Evolutionary conservation across 164 flowering plant species (phyloP).

Genomic region (Cinnamomum chago): DNA sequence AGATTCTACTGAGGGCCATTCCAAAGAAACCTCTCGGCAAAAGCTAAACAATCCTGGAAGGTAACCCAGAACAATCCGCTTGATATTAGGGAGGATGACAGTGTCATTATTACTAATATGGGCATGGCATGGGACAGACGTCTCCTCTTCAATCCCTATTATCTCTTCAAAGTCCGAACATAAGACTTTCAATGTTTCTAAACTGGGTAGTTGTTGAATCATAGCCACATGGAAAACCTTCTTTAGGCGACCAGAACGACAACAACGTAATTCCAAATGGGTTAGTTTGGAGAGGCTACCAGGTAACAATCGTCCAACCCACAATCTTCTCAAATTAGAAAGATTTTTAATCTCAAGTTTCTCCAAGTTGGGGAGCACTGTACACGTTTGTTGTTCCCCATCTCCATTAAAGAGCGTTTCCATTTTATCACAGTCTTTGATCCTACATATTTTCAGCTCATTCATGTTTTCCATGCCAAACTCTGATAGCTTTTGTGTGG

Average conservation of each 20-base stretch:
- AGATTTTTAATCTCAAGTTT: neutral
- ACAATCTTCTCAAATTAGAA: slow-evolving; percentile 4
- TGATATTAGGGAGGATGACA: too few species aligned
- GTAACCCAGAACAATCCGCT: too few species aligned
- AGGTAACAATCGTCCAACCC: neutral
- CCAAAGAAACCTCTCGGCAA: too few species aligned
- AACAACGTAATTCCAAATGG: neutral
- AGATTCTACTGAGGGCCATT: too few species aligned
- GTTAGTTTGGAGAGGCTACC: neutral
- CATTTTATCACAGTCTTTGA: slow-evolving; percentile 13
- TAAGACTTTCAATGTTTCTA: neutral
- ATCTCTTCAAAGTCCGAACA: neutral
- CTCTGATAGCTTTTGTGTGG: slow-evolving; percentile 5
- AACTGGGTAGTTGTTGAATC: slow-evolving; percentile 1
- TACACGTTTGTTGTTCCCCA: neutral
- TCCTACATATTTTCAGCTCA: slow-evolving; percentile 3
- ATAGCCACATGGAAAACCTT: neutral
- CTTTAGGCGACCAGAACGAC: neutral
- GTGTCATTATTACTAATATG: too few species aligned
- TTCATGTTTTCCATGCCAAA: slow-evolving; percentile 8
- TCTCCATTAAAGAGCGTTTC: slow-evolving; percentile 3
- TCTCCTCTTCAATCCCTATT: neutral
- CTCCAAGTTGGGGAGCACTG: neutral
- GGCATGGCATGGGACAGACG: too few species aligned
- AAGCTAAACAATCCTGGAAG: too few species aligned